Evolutionary conservation across 1,284 basidiomycete species (phyloP).

Genomic region (Rhodotorula sp.): DNA sequence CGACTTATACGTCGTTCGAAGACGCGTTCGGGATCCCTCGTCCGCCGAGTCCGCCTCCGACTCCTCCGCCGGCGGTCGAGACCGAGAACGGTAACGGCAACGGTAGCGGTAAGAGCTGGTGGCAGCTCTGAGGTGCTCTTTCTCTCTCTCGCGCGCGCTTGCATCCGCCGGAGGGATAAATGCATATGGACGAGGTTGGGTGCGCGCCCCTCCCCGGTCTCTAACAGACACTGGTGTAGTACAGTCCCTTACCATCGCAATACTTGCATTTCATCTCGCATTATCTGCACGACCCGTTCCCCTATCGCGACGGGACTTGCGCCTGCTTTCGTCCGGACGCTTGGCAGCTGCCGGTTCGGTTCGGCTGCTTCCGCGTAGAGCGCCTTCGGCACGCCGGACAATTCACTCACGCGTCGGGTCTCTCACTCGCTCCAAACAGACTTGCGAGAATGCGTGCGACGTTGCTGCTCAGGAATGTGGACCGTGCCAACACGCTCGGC

Average conservation of each 20-base stretch:
- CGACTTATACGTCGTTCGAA: constrained; percentile 16
- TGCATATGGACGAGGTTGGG: too few relatives aligned
- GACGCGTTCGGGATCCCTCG: constrained; percentile 16
- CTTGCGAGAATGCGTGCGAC: constrained; percentile 21
- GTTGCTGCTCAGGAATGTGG: constrained; percentile 2
- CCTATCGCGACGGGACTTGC: too few relatives aligned
- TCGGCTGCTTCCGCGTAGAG: neutral
- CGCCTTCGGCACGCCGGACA: too few relatives aligned
- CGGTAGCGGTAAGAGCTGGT: constrained; percentile 8
- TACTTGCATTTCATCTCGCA: too few relatives aligned
- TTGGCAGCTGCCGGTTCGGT: neutral
- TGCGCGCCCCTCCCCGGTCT: too few relatives aligned
- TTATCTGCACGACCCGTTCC: too few relatives aligned
- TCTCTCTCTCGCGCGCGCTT: neutral
- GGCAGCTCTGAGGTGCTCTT: constrained; percentile 3
- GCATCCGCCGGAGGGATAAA: too few relatives aligned
- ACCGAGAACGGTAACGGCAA: neutral
- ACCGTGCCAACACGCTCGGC: constrained; percentile 59
- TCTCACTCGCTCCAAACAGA: neutral
- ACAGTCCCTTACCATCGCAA: too few relatives aligned
- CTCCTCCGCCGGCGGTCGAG: neutral
- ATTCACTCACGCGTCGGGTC: too few relatives aligned
- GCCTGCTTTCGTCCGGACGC: too few relatives aligned
- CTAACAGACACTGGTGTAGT: too few relatives aligned
- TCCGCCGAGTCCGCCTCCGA: constrained; percentile 11